These are phyloP conservation scores for Fusarium nematophilum DNA, from an alignment of 2,329 filamentous ascomycete species.

Conservation along the genomic window DNA sequence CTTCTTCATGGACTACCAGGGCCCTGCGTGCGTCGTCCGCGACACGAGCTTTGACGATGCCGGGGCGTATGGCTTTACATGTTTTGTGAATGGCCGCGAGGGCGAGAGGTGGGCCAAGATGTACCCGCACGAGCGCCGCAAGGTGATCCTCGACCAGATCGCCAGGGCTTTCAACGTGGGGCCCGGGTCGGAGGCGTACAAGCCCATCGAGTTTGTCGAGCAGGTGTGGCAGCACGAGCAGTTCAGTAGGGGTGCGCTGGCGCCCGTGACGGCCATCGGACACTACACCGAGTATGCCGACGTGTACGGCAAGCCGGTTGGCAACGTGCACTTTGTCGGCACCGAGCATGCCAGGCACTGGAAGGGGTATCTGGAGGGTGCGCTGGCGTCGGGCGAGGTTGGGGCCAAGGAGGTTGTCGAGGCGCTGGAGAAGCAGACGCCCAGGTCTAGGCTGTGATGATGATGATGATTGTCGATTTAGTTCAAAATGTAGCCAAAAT, in stretches of 20 bases:
- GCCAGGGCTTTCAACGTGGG: conserved; percentile 42
- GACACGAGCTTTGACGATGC: conserved; percentile 53
- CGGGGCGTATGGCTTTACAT: conserved; percentile 50
- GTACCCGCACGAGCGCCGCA: conserved; percentile 41
- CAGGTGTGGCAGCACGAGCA: conserved; percentile 49
- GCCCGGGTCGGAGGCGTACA: conserved; percentile 30
- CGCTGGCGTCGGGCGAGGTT: conserved; percentile 56
- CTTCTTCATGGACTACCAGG: conserved; percentile 53
- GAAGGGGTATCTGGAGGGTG: conserved; percentile 66
- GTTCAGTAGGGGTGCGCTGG: conserved; percentile 49
- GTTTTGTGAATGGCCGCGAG: conserved; percentile 54
- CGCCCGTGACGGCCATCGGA: conserved; percentile 47
- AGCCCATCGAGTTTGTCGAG: conserved; percentile 46
- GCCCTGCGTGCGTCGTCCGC: conserved; percentile 53
- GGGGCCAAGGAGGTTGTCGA: conserved; percentile 55
- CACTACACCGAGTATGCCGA: conserved; percentile 43
- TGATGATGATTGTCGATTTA: background rate
- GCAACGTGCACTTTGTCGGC: conserved; percentile 61
- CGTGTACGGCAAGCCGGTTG: conserved; percentile 48
- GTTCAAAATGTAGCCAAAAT: background rate
- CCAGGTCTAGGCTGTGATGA: conserved; percentile 16
- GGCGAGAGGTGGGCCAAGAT: conserved; percentile 51
- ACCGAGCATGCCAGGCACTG: conserved; percentile 61
- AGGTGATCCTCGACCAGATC: conserved; percentile 50
- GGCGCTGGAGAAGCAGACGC: conserved; percentile 14